Conservation (phyloP, 2,329 filamentous ascomycete genomes). For the Pyrenophora seminiperda region DNA sequence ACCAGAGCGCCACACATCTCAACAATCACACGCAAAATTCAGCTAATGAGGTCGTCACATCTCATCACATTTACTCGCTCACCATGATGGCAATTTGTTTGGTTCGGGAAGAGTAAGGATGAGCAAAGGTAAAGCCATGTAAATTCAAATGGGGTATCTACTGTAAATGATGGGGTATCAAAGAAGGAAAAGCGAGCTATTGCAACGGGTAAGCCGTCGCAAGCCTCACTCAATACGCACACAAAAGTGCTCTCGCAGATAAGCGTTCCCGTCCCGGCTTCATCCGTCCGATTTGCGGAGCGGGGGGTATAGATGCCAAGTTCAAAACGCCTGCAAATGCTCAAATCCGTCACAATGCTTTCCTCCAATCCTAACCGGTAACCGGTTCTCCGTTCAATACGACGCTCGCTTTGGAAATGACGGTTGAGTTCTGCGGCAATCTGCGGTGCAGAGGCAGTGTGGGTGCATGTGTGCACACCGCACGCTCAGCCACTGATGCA, state of each 20-base stretch:
- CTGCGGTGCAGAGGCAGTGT: constrained; percentile 10
- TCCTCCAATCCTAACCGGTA: not conserved
- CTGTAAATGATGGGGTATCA: constrained; percentile 37
- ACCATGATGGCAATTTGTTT: constrained; percentile 1
- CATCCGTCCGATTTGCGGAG: constrained; percentile 24
- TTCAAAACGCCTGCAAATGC: constrained; percentile 9
- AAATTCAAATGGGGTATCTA: constrained; percentile 8
- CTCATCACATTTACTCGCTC: not conserved
- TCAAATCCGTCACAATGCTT: constrained; percentile 4
- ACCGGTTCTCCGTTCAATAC: not conserved
- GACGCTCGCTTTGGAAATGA: not conserved
- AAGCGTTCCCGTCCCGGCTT: constrained; percentile 17
- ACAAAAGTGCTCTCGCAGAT: constrained; percentile 28
- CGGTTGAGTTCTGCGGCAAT: constrained; percentile 5
- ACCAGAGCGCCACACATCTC: constrained; percentile 28
- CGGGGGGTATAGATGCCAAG: constrained; percentile 31
- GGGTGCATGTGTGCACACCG: constrained; percentile 3
- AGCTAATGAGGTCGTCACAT: constrained; percentile 21
- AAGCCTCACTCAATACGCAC: constrained; percentile 29
- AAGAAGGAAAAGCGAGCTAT: constrained; percentile 30
- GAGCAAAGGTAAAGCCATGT: constrained; percentile 5
- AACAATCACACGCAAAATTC: constrained; percentile 24
- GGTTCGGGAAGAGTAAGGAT: not conserved
- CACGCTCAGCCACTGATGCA: not conserved
- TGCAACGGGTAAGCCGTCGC: constrained; percentile 33